Evolutionary conservation across 805 yeast genomes (phyloP).

Genomic region (Candida khao-thaluensis): DNA sequence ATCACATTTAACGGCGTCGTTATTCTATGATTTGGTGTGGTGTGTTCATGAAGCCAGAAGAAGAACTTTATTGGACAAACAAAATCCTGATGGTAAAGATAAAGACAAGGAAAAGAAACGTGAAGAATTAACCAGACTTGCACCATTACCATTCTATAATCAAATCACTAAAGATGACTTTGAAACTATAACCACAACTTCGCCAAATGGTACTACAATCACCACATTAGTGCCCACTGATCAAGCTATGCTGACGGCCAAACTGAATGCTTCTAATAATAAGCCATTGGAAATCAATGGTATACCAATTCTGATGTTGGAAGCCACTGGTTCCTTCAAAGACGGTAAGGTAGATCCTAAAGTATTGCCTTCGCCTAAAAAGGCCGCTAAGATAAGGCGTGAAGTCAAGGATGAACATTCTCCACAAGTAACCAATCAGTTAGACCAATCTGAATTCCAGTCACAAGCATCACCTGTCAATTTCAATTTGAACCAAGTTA

Average conservation of each 20-base stretch:
- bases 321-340: conserved; percentile 62
- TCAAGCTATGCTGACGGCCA: conserved; percentile 64
- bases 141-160: conserved; percentile 85
- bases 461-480: conserved; percentile 5
- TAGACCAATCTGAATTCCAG: conserved; percentile 1
- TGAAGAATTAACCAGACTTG: conserved; percentile 35
- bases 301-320: conserved; percentile 68
- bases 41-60: conserved; percentile 92
- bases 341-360: conserved; percentile 5
- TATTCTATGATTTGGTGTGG: conserved; percentile 91
- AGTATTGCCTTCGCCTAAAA: neutral
- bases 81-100: conserved; percentile 10
- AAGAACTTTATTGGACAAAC: conserved; percentile 44
- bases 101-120: conserved; percentile 7
- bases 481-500: conserved; percentile 9
- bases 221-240: conserved; percentile 88
- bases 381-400: neutral
- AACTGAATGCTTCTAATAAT: conserved; percentile 47
- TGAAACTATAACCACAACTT: conserved; percentile 77
- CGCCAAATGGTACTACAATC: conserved; percentile 89
- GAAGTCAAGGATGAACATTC: neutral
- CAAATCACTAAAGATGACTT: conserved; percentile 89
- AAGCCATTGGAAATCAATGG: conserved; percentile 64
- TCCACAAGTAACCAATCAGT: neutral
- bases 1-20: conserved; percentile 85